Conservation (phyloP, 2,329 filamentous ascomycete genomes). For the Taxawa tesnikishii region DNA sequence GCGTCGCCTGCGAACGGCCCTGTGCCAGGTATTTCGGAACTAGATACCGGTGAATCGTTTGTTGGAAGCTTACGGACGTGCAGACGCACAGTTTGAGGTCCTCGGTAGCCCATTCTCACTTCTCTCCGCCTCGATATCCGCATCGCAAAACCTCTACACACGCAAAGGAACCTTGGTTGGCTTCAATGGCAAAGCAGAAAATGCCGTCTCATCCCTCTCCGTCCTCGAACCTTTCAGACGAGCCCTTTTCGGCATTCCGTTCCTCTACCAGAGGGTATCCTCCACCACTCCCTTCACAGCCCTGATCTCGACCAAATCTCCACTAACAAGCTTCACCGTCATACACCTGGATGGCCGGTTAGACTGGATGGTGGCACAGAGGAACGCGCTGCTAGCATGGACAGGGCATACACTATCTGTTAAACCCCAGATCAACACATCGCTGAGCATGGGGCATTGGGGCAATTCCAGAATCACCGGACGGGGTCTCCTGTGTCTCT, state of each 20-base stretch:
- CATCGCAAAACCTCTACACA: conserved; percentile 88
- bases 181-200: conserved; percentile 79
- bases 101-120: conserved; percentile 86
- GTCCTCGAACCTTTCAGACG: conserved; percentile 74
- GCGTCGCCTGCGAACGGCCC: conserved; percentile 4
- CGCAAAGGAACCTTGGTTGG: conserved; percentile 83
- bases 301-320: conserved; percentile 76
- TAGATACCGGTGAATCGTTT: not conserved
- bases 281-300: conserved; percentile 81
- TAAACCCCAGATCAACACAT: conserved; percentile 59
- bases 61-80: not conserved
- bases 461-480: conserved; percentile 82
- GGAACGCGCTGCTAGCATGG: conserved; percentile 87
- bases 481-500: conserved; percentile 71
- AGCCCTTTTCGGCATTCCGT: conserved; percentile 73
- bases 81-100: conserved; percentile 92
- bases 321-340: conserved; percentile 74
- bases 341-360: conserved; percentile 85
- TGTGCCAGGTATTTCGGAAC: conserved; percentile 2
- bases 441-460: conserved; percentile 67
- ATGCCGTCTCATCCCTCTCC: conserved; percentile 82
- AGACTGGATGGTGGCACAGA: conserved; percentile 88
- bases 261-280: conserved; percentile 83
- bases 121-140: conserved; percentile 82
- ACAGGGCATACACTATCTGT: conserved; percentile 76